Base-by-base conservation (phyloP, 345 rosid genomes). In the Linum trigynum region DNA sequence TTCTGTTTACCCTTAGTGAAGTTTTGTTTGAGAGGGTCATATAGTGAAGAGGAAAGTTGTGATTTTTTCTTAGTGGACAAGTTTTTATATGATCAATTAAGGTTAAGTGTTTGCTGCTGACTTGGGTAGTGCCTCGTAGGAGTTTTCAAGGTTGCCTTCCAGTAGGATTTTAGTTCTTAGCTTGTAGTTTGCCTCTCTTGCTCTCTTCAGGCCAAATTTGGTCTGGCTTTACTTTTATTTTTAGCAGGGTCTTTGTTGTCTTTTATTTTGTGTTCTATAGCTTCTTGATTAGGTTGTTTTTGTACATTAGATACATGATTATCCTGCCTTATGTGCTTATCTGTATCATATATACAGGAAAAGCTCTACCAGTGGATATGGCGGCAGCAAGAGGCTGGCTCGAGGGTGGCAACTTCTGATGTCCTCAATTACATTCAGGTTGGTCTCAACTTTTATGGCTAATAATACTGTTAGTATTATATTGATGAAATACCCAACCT, bases 321-420 rank as follows among this genome's bases (percentile, higher is more conserved):
- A 11, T 43, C 50, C 6, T 43, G 6, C 3, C 6, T 43, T 43
- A 43, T 43, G 5, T 41, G 45, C 45, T 41, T 1, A 41, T 41
- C 45, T 41, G 6, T 41, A 23, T 69, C n/a, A 64, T 71, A 65
- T 63, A 66, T 75, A 72, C 73, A 91, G 97, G 97, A 91, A 75
- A 91, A 88, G 62, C 81, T 91, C 69, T 80, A 83, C 74, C 97
- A 91, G 59, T 91, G 92, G 92, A 85, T 91, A 59, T 76, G 79
- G 83, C 82, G 94, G 66, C 86, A 88, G 72, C 91, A 91, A 74
- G 97, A 91, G 69, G 96, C 76, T 70, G 97, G 92, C 37, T 78
- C 89, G 32, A 85, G 92, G 73, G 88, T 85, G 50, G 68, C 94
- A 65, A 70, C 89, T 11, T 63, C 65, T 74, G 97, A 91, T 76